Base-by-base conservation (phyloP, 2,329 filamentous ascomycete species). In the Diaporthe australafricana region DNA sequence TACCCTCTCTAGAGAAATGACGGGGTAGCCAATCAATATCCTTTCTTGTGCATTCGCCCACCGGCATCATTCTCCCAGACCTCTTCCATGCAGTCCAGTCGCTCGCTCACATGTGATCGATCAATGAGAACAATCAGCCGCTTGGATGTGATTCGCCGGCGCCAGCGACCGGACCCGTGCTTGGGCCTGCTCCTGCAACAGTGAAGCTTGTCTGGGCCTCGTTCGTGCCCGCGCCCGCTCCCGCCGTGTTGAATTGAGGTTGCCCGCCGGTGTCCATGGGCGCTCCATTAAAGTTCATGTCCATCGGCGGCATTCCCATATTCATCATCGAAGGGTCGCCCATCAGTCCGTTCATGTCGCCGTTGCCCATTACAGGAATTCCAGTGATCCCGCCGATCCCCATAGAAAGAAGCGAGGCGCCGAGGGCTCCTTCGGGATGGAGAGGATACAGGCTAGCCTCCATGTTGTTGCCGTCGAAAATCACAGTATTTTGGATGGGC, bases 401-500 rank as follows among this genome's bases (percentile, higher is more conserved):
- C 70, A 72, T 70, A 6, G 73, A 70, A 52, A 90, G 82, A 75
- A 87, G 82, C 25, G 80, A 82, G 30, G 83, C 80, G 52, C 89
- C 90, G 16, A 91, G 83, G 27, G 79, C 79, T 32, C 87, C 88
- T 69, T 90, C 87, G 0, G 94, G 94, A 79, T 97, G 94, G 52
- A 98, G 85, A 2, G 94, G 88, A 80, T 96, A 98, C 75, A 96
- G 91, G 2, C 91, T 91, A 0, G 93, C 94, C 75, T 93, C 89
- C 82, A 94, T 93, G 56, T 87, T 89, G 76, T 94, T 93, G 17
- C 95, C 95, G 80, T 98, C 95, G 78, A 98, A 98, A 25, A 98
- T 86, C 63, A 98, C 89, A 80, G 98, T 90, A 81, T 99, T 99
- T 84, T 99, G 96, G 52, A 99, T 93, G 0, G 96, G 96, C 81